Base-by-base conservation (phyloP, 2,329 filamentous ascomycete genomes). In the Gaeumannomyces tritici region DNA sequence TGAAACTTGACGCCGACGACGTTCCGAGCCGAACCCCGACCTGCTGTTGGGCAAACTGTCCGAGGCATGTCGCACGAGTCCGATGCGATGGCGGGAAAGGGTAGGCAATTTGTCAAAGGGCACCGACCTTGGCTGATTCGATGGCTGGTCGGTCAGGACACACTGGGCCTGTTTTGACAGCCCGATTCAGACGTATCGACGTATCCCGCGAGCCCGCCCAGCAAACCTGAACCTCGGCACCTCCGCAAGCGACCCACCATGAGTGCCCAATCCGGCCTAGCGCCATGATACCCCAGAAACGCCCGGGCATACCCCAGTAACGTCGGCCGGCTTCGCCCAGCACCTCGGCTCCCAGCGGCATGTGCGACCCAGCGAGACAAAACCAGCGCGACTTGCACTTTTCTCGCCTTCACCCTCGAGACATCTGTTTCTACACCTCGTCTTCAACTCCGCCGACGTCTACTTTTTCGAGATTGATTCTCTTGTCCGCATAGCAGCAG, bases 271-370 rank as follows among this genome's bases (percentile, higher is more conserved):
- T 26, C 8, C 26, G 59, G 51, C 35, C 55, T 63, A 62, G 63
- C 62, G 47, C 24, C 31, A 28, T 18, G 29, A 27, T 35, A 59
- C 57, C 57, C 57, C 57, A 26, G 57, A 31, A 59, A 42, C 31
- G 42, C 3, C 35, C 33, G 11, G 33, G 15, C 33, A 12, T 42
- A 12, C 18, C 42, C 42, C 42, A 6, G 35, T 47, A 42, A 54
- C 58, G 35, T 51, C 29, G n/a, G 29, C 57, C 29, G 3, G 3
- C 28, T 33, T 13, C 15, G 18, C 18, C 42, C 42, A 51, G 57
- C 64, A 67, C 66, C 66, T 67, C 66, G 66, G 66, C 66, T 64
- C 54, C 63, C 59, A 63, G 65, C 63, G 66, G 63, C 66, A 67
- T 67, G 66, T 67, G 66, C 62, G 62, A 59, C 60, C 51, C 63